Evolutionary conservation across 2,329 filamentous ascomycete genomes (phyloP).

Genomic region (Alternaria longipes): DNA sequence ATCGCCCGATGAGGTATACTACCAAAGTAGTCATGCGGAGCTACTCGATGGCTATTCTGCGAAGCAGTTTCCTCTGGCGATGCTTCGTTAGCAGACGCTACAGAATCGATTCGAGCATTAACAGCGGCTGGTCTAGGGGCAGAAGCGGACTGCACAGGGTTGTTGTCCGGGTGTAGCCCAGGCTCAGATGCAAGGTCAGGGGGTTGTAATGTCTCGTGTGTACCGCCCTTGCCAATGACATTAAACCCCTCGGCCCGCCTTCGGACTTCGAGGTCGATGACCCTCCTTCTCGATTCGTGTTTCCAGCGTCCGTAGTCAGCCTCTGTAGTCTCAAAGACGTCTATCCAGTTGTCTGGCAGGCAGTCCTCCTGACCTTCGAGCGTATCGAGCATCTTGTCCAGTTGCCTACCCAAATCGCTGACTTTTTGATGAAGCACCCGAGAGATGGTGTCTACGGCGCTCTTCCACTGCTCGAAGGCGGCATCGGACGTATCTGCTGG

Average conservation of each 20-base stretch:
- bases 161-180: not conserved
- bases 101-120: slow-evolving; percentile 3
- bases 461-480: slow-evolving; percentile 46
- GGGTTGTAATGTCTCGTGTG: slow-evolving; percentile 22
- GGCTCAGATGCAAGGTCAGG: slow-evolving; percentile 1
- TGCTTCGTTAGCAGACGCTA: slow-evolving; percentile 4
- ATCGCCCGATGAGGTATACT: not conserved
- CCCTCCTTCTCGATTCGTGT: slow-evolving; percentile 75
- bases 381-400: slow-evolving; percentile 87
- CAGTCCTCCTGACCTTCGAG: slow-evolving; percentile 86
- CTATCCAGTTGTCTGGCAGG: slow-evolving; percentile 86
- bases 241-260: slow-evolving; percentile 30
- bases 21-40: not conserved
- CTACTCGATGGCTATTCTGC: not conserved
- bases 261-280: slow-evolving; percentile 70
- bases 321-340: slow-evolving; percentile 83
- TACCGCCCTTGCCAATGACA: slow-evolving; percentile 3
- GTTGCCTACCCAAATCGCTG: slow-evolving; percentile 71
- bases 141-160: not conserved
- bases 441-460: slow-evolving; percentile 64
- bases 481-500: slow-evolving; percentile 43
- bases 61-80: slow-evolving; percentile 3
- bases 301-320: slow-evolving; percentile 82
- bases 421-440: slow-evolving; percentile 74
- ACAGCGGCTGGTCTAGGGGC: not conserved